Percentiles rank a stretch among this genome's conserved stretches.
phyloP scores from a whole-genome alignment of 148 eudicot species.

The Camellia sinensis region DNA sequence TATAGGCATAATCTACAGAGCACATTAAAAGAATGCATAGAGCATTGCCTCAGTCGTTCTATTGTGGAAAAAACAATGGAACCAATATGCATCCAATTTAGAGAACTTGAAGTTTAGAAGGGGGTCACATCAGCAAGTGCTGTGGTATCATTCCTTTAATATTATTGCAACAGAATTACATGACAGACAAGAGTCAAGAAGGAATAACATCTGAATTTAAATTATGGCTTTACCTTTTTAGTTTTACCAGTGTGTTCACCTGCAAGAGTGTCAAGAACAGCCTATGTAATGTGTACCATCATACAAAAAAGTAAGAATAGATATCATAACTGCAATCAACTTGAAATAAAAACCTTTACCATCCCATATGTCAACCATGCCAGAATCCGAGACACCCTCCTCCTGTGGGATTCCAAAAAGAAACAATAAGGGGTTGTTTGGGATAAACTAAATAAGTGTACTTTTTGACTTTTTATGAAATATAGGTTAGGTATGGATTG shows the following conservation, averaged over 20 bases:
- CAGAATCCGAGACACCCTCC: conserved; percentile 38
- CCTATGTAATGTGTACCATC: background rate
- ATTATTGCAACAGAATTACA: background rate
- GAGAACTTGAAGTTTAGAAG: background rate
- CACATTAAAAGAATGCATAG: background rate
- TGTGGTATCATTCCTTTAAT: background rate
- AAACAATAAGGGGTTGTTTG: no score
- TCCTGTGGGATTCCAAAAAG: conserved; percentile 35
- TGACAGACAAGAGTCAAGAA: background rate
- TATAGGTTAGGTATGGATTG: no score
- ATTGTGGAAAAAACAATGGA: background rate
- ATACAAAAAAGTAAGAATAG: background rate
- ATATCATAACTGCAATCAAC: background rate
- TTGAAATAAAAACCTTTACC: conserved; percentile 35
- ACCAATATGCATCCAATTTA: background rate
- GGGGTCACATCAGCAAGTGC: background rate
- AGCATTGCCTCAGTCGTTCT: background rate
- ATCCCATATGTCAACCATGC: conserved; percentile 65
- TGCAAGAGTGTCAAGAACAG: conserved; percentile 25
- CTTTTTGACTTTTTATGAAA: no score
- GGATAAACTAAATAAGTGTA: no score
- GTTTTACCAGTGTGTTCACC: conserved; percentile 35
- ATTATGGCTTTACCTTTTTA: conserved; percentile 49
- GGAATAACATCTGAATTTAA: background rate
- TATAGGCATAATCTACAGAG: background rate